Conservation (phyloP, 179 eudicot genomes). For the Patellifolia procumbens region DNA sequence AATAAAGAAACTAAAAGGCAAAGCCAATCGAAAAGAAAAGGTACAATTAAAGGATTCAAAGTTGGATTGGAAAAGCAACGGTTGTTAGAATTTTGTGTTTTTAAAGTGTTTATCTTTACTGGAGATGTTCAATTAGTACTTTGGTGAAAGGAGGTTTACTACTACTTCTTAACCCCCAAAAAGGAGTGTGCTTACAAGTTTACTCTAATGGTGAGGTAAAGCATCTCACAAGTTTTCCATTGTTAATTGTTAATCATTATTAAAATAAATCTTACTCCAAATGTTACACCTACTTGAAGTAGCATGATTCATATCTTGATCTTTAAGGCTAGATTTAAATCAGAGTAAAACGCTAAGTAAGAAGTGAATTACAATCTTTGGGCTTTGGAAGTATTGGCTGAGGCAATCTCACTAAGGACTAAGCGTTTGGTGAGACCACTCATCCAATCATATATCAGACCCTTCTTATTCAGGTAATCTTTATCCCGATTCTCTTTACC, state of each 20-base stretch:
- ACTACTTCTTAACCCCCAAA: too few species aligned
- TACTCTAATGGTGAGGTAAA: neutral
- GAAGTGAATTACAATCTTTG: too few species aligned
- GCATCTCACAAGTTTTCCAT: neutral
- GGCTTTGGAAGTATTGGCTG: too few species aligned
- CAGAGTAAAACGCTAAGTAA: neutral
- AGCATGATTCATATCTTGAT: conserved; percentile 1
- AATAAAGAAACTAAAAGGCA: neutral
- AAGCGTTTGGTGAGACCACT: too few species aligned
- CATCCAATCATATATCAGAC: too few species aligned
- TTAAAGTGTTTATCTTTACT: neutral
- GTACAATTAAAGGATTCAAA: neutral
- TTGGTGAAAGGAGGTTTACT: neutral
- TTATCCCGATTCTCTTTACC: too few species aligned
- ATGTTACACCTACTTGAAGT: neutral
- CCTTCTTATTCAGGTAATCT: too few species aligned
- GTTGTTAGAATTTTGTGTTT: neutral
- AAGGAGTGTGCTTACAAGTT: too few species aligned
- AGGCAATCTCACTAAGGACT: too few species aligned
- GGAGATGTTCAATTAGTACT: neutral
- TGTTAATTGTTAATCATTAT: neutral
- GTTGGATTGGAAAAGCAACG: neutral
- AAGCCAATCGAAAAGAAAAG: neutral
- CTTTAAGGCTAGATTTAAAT: neutral
- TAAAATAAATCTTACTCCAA: neutral